phyloP scores from a whole-genome alignment of 2,329 filamentous ascomycete genomes.

The Sclerotinia nivalis region DNA sequence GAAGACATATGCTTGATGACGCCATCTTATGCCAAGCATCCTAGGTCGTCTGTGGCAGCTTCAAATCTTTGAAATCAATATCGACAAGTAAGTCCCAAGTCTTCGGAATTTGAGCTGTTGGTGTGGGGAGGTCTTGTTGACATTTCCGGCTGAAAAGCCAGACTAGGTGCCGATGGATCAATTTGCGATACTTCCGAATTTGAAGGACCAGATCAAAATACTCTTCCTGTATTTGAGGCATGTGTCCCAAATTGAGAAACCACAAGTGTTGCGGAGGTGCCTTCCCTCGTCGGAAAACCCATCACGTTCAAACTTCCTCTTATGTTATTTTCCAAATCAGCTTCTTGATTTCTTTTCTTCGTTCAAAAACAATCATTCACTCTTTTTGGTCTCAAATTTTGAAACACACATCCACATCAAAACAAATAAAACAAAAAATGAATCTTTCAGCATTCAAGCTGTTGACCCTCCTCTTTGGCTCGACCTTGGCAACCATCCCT shows the following conservation, averaged over 20 bases:
- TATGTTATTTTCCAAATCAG: neutral
- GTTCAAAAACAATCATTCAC: neutral
- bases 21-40: neutral
- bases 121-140: neutral
- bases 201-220: neutral
- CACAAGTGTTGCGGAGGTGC: neutral
- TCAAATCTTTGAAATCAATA: neutral
- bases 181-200: neutral
- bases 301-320: neutral
- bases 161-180: neutral
- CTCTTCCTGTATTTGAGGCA: neutral
- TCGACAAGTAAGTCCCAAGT: neutral
- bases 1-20: neutral
- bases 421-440: conserved; percentile 7
- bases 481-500: neutral
- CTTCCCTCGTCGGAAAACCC: neutral
- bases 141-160: no score
- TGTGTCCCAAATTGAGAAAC: neutral
- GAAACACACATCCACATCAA: neutral
- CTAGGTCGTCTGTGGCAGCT: no score
- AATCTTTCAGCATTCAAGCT: neutral
- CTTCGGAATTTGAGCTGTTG: neutral
- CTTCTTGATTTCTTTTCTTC: neutral
- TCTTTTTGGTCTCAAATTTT: conserved; percentile 8
- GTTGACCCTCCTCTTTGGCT: neutral